These are phyloP conservation scores for Exophiala sp. DNA, from an alignment of 2,329 filamentous ascomycete species.

Conservation along the genomic window DNA sequence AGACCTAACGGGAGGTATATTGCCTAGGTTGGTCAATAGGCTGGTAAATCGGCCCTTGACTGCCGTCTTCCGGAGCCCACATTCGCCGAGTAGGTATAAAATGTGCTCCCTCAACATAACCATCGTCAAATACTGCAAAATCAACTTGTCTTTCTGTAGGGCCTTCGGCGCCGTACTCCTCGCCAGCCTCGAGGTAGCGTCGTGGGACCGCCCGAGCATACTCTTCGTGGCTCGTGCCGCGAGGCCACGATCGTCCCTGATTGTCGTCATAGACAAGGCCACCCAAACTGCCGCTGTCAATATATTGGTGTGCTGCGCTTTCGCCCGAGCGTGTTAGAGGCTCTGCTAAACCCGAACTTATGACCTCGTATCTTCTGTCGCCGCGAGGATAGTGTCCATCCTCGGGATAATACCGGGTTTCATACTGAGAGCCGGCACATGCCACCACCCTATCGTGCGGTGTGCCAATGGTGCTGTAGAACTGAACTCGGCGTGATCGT, in stretches of 20 bases:
- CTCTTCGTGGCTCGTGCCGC: not conserved
- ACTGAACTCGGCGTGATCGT: not conserved
- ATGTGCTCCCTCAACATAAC: not conserved
- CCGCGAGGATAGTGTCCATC: not conserved
- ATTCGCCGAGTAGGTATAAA: not conserved
- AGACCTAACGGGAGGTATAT: not conserved
- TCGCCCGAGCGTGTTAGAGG: not conserved
- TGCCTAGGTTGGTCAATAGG: not conserved
- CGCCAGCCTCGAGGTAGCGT: not conserved
- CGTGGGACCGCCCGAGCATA: not conserved
- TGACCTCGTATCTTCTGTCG: constrained; percentile 6
- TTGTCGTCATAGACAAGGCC: not conserved
- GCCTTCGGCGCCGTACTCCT: not conserved
- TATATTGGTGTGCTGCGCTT: not conserved
- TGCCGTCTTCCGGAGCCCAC: constrained; percentile 1
- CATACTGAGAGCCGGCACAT: not conserved
- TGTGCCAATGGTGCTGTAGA: not conserved
- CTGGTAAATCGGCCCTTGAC: constrained; percentile 9
- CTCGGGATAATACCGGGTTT: constrained; percentile 5
- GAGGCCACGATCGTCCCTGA: not conserved
- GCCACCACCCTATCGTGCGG: not conserved
- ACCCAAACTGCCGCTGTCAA: not conserved
- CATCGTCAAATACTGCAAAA: not conserved
- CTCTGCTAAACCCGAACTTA: not conserved
- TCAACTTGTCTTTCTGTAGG: not conserved